These are phyloP conservation scores for Cladorrhinum sp. DNA, from an alignment of 2,329 filamentous ascomycete species.

Conservation along the genomic window DNA sequence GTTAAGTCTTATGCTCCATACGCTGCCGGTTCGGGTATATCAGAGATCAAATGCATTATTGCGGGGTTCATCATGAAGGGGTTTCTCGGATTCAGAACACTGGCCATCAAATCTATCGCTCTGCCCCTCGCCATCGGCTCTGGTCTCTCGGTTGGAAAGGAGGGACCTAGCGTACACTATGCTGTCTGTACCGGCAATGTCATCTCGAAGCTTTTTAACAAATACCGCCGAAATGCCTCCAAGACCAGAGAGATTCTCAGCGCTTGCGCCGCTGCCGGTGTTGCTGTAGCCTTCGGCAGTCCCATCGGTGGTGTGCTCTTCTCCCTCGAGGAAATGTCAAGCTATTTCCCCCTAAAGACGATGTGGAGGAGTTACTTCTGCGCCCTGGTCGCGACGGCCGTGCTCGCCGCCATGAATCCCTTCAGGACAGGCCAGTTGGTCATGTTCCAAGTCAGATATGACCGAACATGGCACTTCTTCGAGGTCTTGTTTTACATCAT, in stretches of 20 bases:
- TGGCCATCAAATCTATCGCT: conserved; percentile 90
- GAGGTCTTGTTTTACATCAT: conserved; percentile 90
- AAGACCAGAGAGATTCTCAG: conserved; percentile 95
- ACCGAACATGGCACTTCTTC: conserved; percentile 97
- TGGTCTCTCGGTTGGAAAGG: conserved; percentile 91
- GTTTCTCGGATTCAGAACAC: conserved; percentile 86
- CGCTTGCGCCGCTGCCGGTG: conserved; percentile 89
- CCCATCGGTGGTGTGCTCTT: conserved; percentile 96
- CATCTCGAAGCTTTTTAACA: conserved; percentile 86
- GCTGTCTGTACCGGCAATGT: conserved; percentile 97
- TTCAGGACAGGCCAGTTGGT: conserved; percentile 95
- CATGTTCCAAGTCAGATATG: conserved; percentile 98
- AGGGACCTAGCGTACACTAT: conserved; percentile 98
- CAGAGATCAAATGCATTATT: conserved; percentile 99
- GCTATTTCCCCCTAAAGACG: conserved; percentile 92
- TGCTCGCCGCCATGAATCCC: conserved; percentile 92
- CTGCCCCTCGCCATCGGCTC: conserved; percentile 91
- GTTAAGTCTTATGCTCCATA: conserved; percentile 94
- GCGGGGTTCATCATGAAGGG: conserved; percentile 99
- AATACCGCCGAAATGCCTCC: conserved; percentile 86
- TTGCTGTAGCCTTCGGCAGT: conserved; percentile 94
- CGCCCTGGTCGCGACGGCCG: conserved; percentile 88
- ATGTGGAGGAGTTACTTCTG: conserved; percentile 99
- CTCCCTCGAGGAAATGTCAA: conserved; percentile 96
- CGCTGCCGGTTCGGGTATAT: conserved; percentile 93